These are phyloP conservation scores for Colletotrichum salicis DNA, from an alignment of 2,329 filamentous ascomycete genomes.

Conservation along the genomic window DNA sequence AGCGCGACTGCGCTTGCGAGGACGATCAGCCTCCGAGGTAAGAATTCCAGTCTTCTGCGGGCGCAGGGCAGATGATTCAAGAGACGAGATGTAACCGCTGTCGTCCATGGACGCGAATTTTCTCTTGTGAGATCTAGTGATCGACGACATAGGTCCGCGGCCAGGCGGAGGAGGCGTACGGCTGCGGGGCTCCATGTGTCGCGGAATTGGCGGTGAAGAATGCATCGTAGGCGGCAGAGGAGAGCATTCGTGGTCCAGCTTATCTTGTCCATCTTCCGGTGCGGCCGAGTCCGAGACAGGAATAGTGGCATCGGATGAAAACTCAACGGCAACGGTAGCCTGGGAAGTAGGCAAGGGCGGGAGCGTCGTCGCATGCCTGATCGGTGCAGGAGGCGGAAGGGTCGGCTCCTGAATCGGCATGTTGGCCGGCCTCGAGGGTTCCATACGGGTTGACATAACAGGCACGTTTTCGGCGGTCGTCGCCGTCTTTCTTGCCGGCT, in stretches of 20 bases:
- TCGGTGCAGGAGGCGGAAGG: slow-evolving; percentile 56
- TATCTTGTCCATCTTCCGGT: slow-evolving; percentile 61
- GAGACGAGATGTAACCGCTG: slow-evolving; percentile 95
- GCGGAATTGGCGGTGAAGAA: slow-evolving; percentile 87
- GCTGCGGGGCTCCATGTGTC: slow-evolving; percentile 67
- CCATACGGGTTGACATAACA: slow-evolving; percentile 67
- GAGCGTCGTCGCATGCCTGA: slow-evolving; percentile 50
- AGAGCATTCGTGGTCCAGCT: slow-evolving; percentile 67
- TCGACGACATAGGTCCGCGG: slow-evolving; percentile 69
- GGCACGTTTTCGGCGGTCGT: slow-evolving; percentile 67
- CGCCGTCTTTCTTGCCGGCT: slow-evolving; percentile 70
- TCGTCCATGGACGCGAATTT: slow-evolving; percentile 86
- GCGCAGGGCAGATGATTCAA: slow-evolving; percentile 89
- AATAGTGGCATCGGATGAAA: slow-evolving; percentile 82
- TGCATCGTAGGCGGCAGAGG: slow-evolving; percentile 78
- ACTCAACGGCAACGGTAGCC: slow-evolving; percentile 61
- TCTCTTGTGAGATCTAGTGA: slow-evolving; percentile 75
- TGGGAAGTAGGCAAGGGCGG: slow-evolving; percentile 53
- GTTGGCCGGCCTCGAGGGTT: slow-evolving; percentile 57
- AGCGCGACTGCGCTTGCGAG: slow-evolving; percentile 70
- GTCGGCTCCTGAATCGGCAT: slow-evolving; percentile 57
- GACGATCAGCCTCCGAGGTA: slow-evolving; percentile 83
- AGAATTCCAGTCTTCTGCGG: slow-evolving; percentile 72
- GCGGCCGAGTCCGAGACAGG: slow-evolving; percentile 74
- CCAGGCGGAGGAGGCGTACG: slow-evolving; percentile 81